A percentile compares a stretch with the other conserved stretches of the same genome.
These are phyloP conservation scores for Persicaria tinctoria DNA, from an alignment of 148 eudicot genomes.

Conservation along the genomic window DNA sequence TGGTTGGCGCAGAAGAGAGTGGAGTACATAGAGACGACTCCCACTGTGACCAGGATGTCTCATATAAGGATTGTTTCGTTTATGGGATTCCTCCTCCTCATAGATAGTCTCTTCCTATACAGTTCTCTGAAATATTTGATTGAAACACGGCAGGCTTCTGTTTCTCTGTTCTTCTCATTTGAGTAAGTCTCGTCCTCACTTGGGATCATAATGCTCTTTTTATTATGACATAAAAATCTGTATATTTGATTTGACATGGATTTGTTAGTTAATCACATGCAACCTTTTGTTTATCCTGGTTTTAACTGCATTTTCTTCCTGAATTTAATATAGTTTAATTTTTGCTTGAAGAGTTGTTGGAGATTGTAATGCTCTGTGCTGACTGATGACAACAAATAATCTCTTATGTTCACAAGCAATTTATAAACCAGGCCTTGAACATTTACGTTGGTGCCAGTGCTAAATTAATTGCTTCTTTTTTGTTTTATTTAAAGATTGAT, in stretches of 20 bases:
- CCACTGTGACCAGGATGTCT: constrained; percentile 69
- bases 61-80: constrained; percentile 88
- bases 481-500: neutral
- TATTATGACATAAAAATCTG: neutral
- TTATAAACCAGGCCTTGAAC: neutral
- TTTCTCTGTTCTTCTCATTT: constrained; percentile 89
- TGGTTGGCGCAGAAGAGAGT: constrained; percentile 99
- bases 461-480: neutral
- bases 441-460: neutral
- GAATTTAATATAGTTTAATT: neutral
- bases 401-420: neutral
- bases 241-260: neutral
- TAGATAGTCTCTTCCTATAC: constrained; percentile 71
- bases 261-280: neutral
- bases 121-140: constrained; percentile 58
- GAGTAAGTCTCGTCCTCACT: constrained; percentile 50
- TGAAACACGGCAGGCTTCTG: constrained; percentile 83
- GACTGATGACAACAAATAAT: neutral
- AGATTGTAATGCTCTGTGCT: too few species aligned
- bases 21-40: constrained; percentile 95
- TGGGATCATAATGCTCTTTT: neutral
- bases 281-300: neutral
- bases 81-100: constrained; percentile 76
- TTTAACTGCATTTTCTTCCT: neutral
- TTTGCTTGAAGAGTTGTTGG: too few species aligned